Evolutionary conservation across 2,329 filamentous ascomycete genomes (phyloP).

Genomic region (Fusarium sp.): DNA sequence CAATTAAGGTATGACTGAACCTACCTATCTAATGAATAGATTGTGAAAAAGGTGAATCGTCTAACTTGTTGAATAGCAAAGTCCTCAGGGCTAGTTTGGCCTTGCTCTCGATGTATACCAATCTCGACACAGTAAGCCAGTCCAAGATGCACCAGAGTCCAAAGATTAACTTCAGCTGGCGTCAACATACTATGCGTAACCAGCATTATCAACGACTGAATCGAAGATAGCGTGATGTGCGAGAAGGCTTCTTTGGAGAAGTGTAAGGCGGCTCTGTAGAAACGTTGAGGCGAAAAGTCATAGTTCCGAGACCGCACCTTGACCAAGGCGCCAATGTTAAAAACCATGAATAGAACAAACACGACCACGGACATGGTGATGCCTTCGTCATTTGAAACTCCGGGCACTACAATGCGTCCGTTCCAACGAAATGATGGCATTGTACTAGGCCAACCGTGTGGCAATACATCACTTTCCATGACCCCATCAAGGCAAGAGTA

Average conservation of each 20-base stretch:
- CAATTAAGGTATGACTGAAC: background rate
- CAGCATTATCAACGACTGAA: constrained; percentile 53
- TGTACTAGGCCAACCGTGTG: constrained; percentile 40
- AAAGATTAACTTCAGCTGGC: constrained; percentile 54
- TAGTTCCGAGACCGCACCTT: constrained; percentile 53
- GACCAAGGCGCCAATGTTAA: constrained; percentile 55
- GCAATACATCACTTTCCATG: constrained; percentile 5
- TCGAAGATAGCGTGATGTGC: constrained; percentile 51
- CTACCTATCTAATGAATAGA: constrained; percentile 56
- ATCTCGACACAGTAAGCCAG: constrained; percentile 57
- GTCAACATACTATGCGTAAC: constrained; percentile 53
- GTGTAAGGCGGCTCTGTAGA: constrained; percentile 52
- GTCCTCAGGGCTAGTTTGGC: constrained; percentile 11
- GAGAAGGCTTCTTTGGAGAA: constrained; percentile 53
- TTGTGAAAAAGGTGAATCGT: constrained; percentile 53
- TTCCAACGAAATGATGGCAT: constrained; percentile 44
- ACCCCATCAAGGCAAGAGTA: constrained; percentile 30
- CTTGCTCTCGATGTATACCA: constrained; percentile 55
- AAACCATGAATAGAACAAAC: constrained; percentile 55
- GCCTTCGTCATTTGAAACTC: constrained; percentile 3
- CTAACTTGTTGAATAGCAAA: constrained; percentile 30
- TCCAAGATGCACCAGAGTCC: constrained; percentile 55
- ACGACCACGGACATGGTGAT: constrained; percentile 45
- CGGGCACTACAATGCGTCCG: constrained; percentile 23
- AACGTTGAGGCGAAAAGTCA: constrained; percentile 53